Evolutionary conservation across 305 asterid species (phyloP).

Genomic region (Withania somnifera): DNA sequence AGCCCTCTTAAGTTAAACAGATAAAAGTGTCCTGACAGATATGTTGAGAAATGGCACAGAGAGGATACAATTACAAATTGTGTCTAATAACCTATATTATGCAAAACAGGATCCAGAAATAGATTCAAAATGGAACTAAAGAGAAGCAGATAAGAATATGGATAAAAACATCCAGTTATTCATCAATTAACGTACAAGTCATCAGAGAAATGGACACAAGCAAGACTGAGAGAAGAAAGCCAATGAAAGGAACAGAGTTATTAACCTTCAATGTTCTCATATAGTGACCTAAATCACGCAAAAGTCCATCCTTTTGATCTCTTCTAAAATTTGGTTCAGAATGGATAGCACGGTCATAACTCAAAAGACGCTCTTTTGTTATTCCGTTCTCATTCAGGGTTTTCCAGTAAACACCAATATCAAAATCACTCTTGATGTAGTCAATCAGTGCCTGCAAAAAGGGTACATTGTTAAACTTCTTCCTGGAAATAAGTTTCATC

Average conservation of each 20-base stretch:
- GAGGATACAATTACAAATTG: neutral
- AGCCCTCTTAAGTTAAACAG: neutral
- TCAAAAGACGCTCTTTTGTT: conserved; percentile 89
- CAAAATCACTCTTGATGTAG: conserved; percentile 77
- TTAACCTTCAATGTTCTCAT: conserved; percentile 90
- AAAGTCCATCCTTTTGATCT: conserved; percentile 82
- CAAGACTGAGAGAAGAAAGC: neutral
- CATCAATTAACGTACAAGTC: neutral
- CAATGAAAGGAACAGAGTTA: conserved; percentile 2
- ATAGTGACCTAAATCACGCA: conserved; percentile 89
- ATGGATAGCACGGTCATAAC: conserved; percentile 96
- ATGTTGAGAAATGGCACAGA: neutral
- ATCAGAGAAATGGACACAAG: neutral
- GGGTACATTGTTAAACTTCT: neutral
- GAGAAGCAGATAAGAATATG: neutral
- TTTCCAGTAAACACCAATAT: conserved; percentile 79
- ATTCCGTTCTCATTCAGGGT: conserved; percentile 89
- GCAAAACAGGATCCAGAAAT: neutral
- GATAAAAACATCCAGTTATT: neutral
- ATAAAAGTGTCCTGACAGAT: neutral
- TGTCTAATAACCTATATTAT: neutral
- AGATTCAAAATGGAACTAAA: neutral
- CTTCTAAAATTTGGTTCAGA: conserved; percentile 74
- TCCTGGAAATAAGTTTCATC: neutral
- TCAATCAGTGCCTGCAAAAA: conserved; percentile 75